Evolutionary conservation across 768 basidiomycete species (phyloP).

Genomic region (Fomitopsis serialis): DNA sequence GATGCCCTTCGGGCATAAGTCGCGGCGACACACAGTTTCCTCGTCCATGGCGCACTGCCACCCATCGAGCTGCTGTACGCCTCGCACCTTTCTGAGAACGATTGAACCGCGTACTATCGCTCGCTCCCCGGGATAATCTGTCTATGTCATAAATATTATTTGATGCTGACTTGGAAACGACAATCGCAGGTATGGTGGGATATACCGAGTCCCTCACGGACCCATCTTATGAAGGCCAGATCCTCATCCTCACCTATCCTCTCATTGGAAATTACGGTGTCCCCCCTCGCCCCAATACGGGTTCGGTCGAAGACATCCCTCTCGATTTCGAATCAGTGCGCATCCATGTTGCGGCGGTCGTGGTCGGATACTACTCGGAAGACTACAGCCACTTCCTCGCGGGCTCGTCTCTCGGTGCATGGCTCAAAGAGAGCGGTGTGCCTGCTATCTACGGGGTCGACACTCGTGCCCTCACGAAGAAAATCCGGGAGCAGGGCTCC

Average conservation of each 20-base stretch:
- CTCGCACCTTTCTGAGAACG: too few relatives aligned
- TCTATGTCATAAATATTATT: neutral
- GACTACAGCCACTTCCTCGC: conserved; percentile 96
- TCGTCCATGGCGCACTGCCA: too few relatives aligned
- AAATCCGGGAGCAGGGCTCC: conserved; percentile 89
- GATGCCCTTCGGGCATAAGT: too few relatives aligned
- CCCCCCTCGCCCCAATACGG: conserved; percentile 54
- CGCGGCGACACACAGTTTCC: too few relatives aligned
- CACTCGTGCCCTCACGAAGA: conserved; percentile 95
- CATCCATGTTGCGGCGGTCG: conserved; percentile 88
- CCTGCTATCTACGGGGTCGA: conserved; percentile 96
- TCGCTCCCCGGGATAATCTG: too few relatives aligned
- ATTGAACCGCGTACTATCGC: too few relatives aligned
- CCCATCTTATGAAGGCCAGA: conserved; percentile 97
- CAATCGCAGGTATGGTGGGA: conserved; percentile 86
- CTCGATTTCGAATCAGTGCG: conserved; percentile 89
- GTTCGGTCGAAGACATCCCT: conserved; percentile 50
- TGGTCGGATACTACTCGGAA: conserved; percentile 91
- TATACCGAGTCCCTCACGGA: conserved; percentile 98
- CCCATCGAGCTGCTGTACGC: too few relatives aligned
- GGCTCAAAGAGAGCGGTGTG: conserved; percentile 93
- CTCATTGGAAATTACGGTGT: conserved; percentile 98
- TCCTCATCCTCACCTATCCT: conserved; percentile 95
- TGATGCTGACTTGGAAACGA: neutral
- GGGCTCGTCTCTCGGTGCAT: conserved; percentile 76